Percentiles rank a stretch among this genome's conserved stretches.
phyloP scores from a whole-genome alignment of 2,329 filamentous ascomycete genomes.

The Didymella glomerata region DNA sequence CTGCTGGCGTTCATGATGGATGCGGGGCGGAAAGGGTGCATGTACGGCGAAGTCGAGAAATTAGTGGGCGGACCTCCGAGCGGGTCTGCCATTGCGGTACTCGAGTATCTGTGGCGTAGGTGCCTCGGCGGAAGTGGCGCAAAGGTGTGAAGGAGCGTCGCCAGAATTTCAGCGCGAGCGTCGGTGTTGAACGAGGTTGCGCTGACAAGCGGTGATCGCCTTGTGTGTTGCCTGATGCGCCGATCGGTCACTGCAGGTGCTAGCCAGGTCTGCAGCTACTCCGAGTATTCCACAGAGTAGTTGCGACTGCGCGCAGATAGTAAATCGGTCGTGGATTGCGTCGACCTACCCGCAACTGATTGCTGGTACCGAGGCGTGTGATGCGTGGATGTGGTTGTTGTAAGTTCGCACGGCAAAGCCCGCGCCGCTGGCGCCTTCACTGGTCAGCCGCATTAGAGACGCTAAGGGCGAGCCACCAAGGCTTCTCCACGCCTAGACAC shows the following conservation, averaged over 20 bases:
- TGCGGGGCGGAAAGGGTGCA: constrained; percentile 48
- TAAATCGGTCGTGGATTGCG: neutral
- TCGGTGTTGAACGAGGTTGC: neutral
- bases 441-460: constrained; percentile 4
- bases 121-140: constrained; percentile 4
- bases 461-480: neutral
- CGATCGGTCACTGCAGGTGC: constrained; percentile 6
- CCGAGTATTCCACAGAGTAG: too few species aligned
- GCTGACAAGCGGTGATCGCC: constrained; percentile 7
- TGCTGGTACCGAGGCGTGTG: neutral
- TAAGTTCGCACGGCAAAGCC: neutral
- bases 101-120: constrained; percentile 10
- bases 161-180: neutral
- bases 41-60: constrained; percentile 46
- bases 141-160: neutral
- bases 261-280: neutral
- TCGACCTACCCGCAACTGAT: neutral
- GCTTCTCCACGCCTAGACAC: constrained; percentile 16
- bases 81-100: constrained; percentile 45
- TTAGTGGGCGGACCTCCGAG: constrained; percentile 26
- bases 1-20: constrained; percentile 50
- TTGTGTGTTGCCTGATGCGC: constrained; percentile 19
- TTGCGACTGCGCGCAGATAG: neutral
- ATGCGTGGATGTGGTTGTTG: neutral
- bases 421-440: neutral